Base-by-base conservation (phyloP, 345 rosid genomes). In the Firmiana major region DNA sequence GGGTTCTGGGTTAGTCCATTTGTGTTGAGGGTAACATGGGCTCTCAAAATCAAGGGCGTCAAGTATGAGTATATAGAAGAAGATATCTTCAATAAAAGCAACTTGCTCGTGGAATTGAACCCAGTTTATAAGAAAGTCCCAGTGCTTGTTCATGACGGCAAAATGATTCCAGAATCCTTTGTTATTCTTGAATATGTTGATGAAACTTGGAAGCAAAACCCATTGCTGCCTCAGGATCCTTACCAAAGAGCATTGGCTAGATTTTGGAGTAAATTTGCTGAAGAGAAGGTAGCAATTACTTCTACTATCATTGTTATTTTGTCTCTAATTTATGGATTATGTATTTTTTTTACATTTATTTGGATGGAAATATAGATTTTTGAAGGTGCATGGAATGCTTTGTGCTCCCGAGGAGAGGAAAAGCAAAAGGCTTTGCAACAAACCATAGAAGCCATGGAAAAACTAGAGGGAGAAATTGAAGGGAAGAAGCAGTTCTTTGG, bases 171-270 rank as follows among this genome's bases (percentile, higher is more conserved):
- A 1, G 81, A 81, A 53, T 78, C 81, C 0, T 62, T 68, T 6
- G 42, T 81, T 67, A 74, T 81, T 54, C 81, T 81, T 7, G 81
- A 77, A 45, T 67, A 73, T 12, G 68, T 85, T 12, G 86, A 87
- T 26, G 87, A 87, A 67, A 82, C 81, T 0, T 85, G 88, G 90
- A 69, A 78, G n/a, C 82, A 81, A 1, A 51, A 43, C 19, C 87
- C 86, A 6, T 53, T 87, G 54, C 62, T 81, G 66, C 88, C 87
- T 43, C 81, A 68, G 10, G 87, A 85, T 80, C 88, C 88, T 76
- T 42, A 63, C 36, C 74, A 73, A 36, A 79, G 84, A 77, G 88
- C 86, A 71, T 22, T 9, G 65, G 81, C 83, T 10, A 81, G 87
- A 24, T 87, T 85, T 43, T 87, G 87, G 90, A 82, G 86, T 51